These are phyloP conservation scores for Paramyrothecium sp. DNA, from an alignment of 2,329 filamentous ascomycete species.

Conservation along the genomic window DNA sequence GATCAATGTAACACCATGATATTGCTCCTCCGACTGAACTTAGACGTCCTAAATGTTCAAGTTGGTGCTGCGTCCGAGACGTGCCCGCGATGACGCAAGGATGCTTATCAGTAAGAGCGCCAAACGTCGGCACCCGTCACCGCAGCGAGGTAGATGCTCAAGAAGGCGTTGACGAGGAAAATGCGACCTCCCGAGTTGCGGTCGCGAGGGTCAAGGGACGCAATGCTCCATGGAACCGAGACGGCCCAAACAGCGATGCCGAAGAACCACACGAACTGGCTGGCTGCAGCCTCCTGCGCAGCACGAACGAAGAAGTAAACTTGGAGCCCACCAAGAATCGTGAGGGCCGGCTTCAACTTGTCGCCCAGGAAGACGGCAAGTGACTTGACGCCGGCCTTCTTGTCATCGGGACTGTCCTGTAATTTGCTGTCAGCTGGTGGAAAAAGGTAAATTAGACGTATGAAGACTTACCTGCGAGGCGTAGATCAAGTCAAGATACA, in stretches of 20 bases:
- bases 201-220: not conserved
- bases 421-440: no score
- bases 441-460: no score
- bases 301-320: not conserved
- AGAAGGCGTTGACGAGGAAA: not conserved
- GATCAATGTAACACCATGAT: no score
- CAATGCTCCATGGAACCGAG: not conserved
- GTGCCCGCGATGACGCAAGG: no score
- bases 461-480: not conserved
- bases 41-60: no score
- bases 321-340: not conserved
- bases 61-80: no score
- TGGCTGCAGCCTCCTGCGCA: not conserved
- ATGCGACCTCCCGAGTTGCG: not conserved
- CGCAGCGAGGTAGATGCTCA: not conserved
- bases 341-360: not conserved
- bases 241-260: not conserved
- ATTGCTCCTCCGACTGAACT: no score
- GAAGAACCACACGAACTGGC: not conserved
- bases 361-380: not conserved
- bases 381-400: not conserved
- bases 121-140: not conserved
- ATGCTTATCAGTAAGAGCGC: not conserved
- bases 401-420: not conserved
- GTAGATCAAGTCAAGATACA: not conserved